Evolutionary conservation across 805 yeast genomes (phyloP), one percentile per base, ranked within the genome.

Genomic region (Blastobotrys parvus): DNA sequence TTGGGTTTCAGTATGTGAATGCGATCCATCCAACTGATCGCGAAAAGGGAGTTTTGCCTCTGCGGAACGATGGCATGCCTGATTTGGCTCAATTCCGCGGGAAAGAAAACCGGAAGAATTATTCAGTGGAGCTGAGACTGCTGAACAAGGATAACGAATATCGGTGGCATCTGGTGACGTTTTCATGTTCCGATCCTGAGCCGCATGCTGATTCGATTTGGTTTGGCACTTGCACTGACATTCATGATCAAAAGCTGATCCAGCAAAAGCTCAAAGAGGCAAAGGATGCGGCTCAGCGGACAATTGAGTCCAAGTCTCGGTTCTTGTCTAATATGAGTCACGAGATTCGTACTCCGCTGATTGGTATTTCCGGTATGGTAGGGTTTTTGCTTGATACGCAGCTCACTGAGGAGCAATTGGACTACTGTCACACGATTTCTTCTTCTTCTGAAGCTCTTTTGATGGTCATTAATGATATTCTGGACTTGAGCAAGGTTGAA

Each of bases 311-410:
- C 21, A 72, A 71, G 54, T 48, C 68, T 29, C 51, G 65, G 25
- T 61, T 61, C 32, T 42, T 61, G 35, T 58, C 64, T 7, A 61
- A 61, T 44, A 61, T 61, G 65, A 56, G 62, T 19, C 65, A 61
- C 38, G 65, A 61, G 43, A 61, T 61, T 40, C 52, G 65, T 8
- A 61, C 65, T 3, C 65, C 65, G 13, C 46, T 61, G 39, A 61
- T 60, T 45, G 65, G 65, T 3, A 61, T 61, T 20, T 60, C 64
- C 2, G 65, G 65, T 11, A 61, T 61, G 63, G 64, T 61, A 7
- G 54, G 56, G 29, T 61, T 61, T 37, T 40, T 61, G 38, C 43
- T 61, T 38, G 65, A 61, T 36, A 61, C 65, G 5, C 47, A 51
- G 6, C 43, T 61, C 23, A 45, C 61, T 3, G 49, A 53, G 13